Evolutionary conservation across 1,284 basidiomycete genomes (phyloP).

Genomic region (Sanghuangporus baumii): DNA sequence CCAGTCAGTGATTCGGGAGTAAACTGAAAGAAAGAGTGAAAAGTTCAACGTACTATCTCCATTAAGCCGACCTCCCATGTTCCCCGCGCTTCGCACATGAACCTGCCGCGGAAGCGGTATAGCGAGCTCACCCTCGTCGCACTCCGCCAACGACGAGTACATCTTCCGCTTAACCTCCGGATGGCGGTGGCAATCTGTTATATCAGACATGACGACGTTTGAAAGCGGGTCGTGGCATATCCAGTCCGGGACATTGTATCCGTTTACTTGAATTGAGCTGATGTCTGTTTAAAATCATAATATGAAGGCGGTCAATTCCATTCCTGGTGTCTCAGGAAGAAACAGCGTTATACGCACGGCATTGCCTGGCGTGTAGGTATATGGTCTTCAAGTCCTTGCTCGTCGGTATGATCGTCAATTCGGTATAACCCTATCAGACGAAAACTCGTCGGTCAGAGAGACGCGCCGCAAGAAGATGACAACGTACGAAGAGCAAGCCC

Average conservation of each 20-base stretch:
- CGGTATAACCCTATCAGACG: slow-evolving; percentile 74
- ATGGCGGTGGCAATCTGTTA: slow-evolving; percentile 83
- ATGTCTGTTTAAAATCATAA: slow-evolving; percentile 19
- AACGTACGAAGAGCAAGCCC: slow-evolving; percentile 67
- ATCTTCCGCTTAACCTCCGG: slow-evolving; percentile 92
- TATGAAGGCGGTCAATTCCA: slow-evolving; percentile 14
- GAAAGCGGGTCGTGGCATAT: slow-evolving; percentile 72
- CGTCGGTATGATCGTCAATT: slow-evolving; percentile 80
- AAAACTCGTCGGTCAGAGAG: slow-evolving; percentile 12
- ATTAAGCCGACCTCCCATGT: slow-evolving; percentile 25
- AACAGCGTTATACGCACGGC: slow-evolving; percentile 46
- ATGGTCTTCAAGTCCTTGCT: slow-evolving; percentile 73
- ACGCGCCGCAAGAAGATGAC: background rate
- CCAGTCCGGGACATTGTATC: slow-evolving; percentile 43
- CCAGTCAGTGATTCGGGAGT: no score
- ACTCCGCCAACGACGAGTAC: slow-evolving; percentile 85
- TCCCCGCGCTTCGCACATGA: slow-evolving; percentile 55
- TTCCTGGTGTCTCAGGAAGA: background rate
- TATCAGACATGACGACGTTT: slow-evolving; percentile 61
- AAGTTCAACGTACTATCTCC: slow-evolving; percentile 19
- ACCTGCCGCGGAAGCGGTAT: slow-evolving; percentile 85
- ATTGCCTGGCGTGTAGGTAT: slow-evolving; percentile 82
- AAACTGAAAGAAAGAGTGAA: background rate
- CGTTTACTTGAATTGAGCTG: slow-evolving; percentile 9
- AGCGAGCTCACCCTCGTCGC: slow-evolving; percentile 90